Conservation (phyloP, 1,139 yeast genomes). For the Lodderomyces parapsilosis region DNA sequence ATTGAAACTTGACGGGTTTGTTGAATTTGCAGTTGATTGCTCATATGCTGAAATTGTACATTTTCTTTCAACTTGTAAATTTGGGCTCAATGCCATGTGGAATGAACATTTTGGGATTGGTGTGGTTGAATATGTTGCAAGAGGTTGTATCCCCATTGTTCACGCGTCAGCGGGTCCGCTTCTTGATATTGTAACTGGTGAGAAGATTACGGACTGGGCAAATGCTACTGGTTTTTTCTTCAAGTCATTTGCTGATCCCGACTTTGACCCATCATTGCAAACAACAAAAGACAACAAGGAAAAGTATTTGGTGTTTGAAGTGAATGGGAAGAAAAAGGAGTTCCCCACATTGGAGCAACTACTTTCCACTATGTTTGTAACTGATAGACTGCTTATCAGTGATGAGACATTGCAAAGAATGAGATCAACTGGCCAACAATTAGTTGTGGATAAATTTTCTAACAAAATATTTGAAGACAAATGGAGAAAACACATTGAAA, state of each 20-base stretch:
- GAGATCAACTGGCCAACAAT: conserved; percentile 50
- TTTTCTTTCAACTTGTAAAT: conserved; percentile 58
- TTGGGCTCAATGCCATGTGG: conserved; percentile 98
- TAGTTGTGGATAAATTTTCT: conserved; percentile 63
- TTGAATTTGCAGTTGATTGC: conserved; percentile 75
- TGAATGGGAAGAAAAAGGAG: conserved; percentile 17
- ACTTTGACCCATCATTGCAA: conserved; percentile 48
- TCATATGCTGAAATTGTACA: conserved; percentile 61
- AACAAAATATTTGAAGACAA: conserved; percentile 56
- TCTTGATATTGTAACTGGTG: conserved; percentile 65
- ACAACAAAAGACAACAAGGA: conserved; percentile 11
- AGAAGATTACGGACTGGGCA: conserved; percentile 23
- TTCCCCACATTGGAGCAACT: conserved; percentile 42
- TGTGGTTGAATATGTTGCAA: conserved; percentile 87
- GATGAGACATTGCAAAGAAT: conserved; percentile 38
- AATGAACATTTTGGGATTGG: conserved; percentile 99
- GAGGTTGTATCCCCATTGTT: conserved; percentile 83
- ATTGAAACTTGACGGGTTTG: conserved; percentile 46
- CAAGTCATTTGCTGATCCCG: conserved; percentile 53
- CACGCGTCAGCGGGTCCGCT: conserved; percentile 95
- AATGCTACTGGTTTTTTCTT: conserved; percentile 74
- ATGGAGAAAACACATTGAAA: conserved; percentile 55
- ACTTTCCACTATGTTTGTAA: conserved; percentile 38
- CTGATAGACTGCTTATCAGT: conserved; percentile 31
- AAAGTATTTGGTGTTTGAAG: conserved; percentile 19